Evolutionary conservation across 2,329 filamentous ascomycete genomes (phyloP).

Genomic region (Calonectria henricotiae): DNA sequence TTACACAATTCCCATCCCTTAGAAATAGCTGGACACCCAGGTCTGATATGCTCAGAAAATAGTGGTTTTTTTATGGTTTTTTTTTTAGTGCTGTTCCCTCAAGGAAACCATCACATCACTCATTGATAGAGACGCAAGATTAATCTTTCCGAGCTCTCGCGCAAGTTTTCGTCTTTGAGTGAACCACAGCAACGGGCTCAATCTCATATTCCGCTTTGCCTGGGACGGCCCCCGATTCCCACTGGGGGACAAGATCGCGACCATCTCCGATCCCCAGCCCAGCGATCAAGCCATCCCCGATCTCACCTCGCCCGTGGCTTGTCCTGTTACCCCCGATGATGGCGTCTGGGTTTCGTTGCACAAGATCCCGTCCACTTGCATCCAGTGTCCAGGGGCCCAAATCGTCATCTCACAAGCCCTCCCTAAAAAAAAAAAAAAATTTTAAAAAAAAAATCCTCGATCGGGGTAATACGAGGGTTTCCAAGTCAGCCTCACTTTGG

Average conservation of each 20-base stretch:
- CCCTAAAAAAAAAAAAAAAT: too few relatives aligned
- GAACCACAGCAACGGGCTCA: neutral
- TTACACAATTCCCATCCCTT: conserved; percentile 11
- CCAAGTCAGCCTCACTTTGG: conserved; percentile 27
- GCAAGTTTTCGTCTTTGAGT: neutral
- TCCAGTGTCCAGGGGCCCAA: conserved; percentile 46
- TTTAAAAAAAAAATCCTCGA: conserved; percentile 25
- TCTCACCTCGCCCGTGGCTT: conserved; percentile 36
- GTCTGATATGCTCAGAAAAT: neutral
- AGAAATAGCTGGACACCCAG: neutral
- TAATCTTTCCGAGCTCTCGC: neutral
- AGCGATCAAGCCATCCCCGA: neutral
- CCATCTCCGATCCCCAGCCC: conserved; percentile 18
- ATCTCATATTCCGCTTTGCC: neutral
- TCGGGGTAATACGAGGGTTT: conserved; percentile 29
- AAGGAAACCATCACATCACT: neutral
- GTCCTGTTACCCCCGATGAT: conserved; percentile 38
- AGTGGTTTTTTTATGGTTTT: neutral
- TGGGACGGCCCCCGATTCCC: neutral
- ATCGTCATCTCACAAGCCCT: conserved; percentile 45
- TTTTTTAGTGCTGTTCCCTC: neutral
- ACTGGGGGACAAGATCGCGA: neutral
- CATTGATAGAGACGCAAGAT: neutral
- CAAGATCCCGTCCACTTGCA: conserved; percentile 51
- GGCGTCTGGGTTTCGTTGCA: conserved; percentile 39